These are phyloP conservation scores for Termitomyces sp. DNA, from an alignment of 768 basidiomycete species.

Conservation along the genomic window DNA sequence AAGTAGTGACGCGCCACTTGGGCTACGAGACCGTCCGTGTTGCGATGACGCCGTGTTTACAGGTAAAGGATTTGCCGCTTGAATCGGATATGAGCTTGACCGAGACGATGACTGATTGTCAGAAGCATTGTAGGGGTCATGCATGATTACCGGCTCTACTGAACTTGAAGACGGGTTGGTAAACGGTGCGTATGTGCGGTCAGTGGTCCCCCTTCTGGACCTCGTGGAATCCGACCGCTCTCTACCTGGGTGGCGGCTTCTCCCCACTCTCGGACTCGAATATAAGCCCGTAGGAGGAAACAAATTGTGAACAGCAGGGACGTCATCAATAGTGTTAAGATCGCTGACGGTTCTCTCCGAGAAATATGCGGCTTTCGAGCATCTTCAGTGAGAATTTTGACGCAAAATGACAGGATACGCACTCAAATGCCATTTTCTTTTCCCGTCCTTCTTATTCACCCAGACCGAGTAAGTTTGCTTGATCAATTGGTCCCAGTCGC, in stretches of 20 bases:
- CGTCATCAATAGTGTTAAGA: conserved; percentile 65
- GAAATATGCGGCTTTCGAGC: conserved; percentile 66
- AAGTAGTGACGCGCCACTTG: neutral
- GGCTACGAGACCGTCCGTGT: neutral
- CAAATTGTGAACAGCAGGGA: conserved; percentile 51
- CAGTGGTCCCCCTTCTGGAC: neutral
- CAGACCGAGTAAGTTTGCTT: conserved; percentile 85
- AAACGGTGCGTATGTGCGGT: conserved; percentile 5
- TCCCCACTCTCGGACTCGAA: conserved; percentile 56
- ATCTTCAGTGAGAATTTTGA: conserved; percentile 4
- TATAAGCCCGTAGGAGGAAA: conserved; percentile 65
- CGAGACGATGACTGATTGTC: neutral
- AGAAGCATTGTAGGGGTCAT: conserved; percentile 28
- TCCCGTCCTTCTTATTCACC: conserved; percentile 59
- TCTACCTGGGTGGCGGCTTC: conserved; percentile 39
- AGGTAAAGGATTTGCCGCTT: neutral
- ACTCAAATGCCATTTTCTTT: conserved; percentile 83
- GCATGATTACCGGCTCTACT: conserved; percentile 32
- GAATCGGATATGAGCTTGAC: neutral
- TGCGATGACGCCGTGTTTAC: neutral
- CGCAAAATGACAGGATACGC: conserved; percentile 20
- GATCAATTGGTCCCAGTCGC: conserved; percentile 58
- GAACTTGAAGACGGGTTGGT: neutral
- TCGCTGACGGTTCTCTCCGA: conserved; percentile 71
- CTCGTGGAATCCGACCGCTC: conserved; percentile 31